Conservation (phyloP, 2,329 filamentous ascomycete genomes). For the Fusarium protoensiforme region DNA sequence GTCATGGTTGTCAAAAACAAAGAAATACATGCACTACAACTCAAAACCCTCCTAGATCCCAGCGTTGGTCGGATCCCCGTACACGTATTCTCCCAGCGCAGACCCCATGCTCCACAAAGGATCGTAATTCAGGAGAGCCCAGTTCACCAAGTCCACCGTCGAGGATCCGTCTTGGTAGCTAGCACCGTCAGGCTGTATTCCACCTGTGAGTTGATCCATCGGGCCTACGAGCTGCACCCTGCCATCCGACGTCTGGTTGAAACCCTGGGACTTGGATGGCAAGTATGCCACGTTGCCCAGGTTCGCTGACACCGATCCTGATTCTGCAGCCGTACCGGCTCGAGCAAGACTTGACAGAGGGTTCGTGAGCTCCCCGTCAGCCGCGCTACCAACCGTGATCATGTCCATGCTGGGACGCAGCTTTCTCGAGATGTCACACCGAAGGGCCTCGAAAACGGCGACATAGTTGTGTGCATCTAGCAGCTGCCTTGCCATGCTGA, state of each 20-base stretch:
- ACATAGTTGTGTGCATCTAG: slow-evolving; percentile 32
- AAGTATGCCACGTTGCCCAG: background rate
- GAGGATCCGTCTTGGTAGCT: slow-evolving; percentile 5
- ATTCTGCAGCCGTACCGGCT: rapidly evolving
- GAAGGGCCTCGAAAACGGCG: slow-evolving; percentile 29
- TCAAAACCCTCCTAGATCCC: slow-evolving; percentile 17
- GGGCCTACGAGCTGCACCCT: background rate
- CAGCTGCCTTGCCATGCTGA: slow-evolving; percentile 11
- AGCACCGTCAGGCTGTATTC: background rate
- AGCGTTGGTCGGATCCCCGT: slow-evolving; percentile 4
- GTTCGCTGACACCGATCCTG: background rate
- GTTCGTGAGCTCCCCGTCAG: background rate
- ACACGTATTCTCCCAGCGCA: slow-evolving; percentile 19
- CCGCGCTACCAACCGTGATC: rapidly evolving
- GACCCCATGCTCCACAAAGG: slow-evolving; percentile 28
- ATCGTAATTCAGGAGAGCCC: slow-evolving; percentile 22
- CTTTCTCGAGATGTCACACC: slow-evolving; percentile 12
- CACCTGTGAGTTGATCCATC: background rate
- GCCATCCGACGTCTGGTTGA: background rate
- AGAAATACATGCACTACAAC: background rate
- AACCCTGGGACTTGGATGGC: background rate
- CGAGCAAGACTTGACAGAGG: background rate
- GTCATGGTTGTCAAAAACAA: background rate
- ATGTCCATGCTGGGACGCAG: background rate
- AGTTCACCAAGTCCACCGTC: slow-evolving; percentile 4